phyloP scores from a whole-genome alignment of 2,329 filamentous ascomycete genomes.

The Cytospora piceae region DNA sequence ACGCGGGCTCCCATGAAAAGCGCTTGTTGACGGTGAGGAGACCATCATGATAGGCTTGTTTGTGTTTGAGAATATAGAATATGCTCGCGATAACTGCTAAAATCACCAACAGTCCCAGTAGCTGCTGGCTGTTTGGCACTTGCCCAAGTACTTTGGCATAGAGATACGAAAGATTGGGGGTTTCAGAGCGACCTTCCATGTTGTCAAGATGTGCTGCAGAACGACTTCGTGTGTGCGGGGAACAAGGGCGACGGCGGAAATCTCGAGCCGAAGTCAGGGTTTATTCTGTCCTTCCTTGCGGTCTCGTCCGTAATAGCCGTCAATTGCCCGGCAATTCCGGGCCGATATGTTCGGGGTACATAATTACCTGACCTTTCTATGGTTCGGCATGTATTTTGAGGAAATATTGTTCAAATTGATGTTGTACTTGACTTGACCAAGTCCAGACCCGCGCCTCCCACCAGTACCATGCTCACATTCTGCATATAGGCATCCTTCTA shows the following conservation, averaged over 20 bases:
- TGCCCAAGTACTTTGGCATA: neutral
- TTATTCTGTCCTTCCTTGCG: too few species aligned
- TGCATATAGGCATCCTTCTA: neutral
- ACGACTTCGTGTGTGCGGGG: neutral
- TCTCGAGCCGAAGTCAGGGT: neutral
- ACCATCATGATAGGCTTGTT: neutral
- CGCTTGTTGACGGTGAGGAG: constrained; percentile 2
- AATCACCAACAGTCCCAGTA: neutral
- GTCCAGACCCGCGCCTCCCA: neutral
- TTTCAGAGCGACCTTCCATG: neutral
- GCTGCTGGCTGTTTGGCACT: neutral
- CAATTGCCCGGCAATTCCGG: too few species aligned
- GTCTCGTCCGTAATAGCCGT: neutral
- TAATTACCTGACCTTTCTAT: too few species aligned
- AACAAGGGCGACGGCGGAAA: neutral
- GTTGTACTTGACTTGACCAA: neutral
- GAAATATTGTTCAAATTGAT: neutral
- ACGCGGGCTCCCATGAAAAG: neutral
- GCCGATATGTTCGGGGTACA: too few species aligned
- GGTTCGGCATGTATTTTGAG: neutral
- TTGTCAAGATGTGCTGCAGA: neutral
- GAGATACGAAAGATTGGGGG: neutral
- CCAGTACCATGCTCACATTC: neutral
- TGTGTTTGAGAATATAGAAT: neutral
- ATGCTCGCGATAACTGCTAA: neutral